phyloP scores from a whole-genome alignment of 345 rosid genomes.

The Carallia brachiata region DNA sequence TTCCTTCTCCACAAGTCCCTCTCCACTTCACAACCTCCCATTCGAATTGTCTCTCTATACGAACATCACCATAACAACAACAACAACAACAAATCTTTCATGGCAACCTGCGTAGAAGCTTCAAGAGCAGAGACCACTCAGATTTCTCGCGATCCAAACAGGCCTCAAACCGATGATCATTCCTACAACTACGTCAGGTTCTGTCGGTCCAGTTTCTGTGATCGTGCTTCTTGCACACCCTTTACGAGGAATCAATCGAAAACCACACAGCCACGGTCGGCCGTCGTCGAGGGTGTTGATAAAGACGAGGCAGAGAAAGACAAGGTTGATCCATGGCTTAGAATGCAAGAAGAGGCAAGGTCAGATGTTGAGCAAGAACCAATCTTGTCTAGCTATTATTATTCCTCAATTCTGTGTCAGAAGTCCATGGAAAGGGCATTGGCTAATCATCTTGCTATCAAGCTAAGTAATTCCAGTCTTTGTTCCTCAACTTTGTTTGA shows the following conservation, averaged over 20 bases:
- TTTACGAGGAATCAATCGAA: slow-evolving; percentile 29
- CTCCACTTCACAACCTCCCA: slow-evolving; percentile 8
- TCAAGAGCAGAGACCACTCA: slow-evolving; percentile 40
- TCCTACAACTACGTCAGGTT: slow-evolving; percentile 32
- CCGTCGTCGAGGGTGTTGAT: slow-evolving; percentile 18
- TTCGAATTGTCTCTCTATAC: slow-evolving; percentile 5
- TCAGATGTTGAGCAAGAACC: slow-evolving; percentile 65
- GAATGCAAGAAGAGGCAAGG: slow-evolving; percentile 61
- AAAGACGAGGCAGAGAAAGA: slow-evolving; percentile 27
- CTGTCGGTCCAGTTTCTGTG: slow-evolving; percentile 39
- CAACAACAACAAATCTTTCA: slow-evolving; percentile 10
- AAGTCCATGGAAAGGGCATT: slow-evolving; percentile 59
- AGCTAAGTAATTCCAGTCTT: slow-evolving; percentile 60
- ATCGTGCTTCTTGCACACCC: slow-evolving; percentile 31
- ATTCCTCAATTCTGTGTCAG: slow-evolving; percentile 56
- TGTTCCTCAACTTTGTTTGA: slow-evolving; percentile 56
- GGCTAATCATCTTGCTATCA: slow-evolving; percentile 66
- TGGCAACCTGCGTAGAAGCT: slow-evolving; percentile 77
- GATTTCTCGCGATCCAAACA: slow-evolving; percentile 43
- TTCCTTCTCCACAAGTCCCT: slow-evolving; percentile 6
- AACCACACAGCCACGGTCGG: slow-evolving; percentile 30
- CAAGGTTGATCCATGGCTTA: slow-evolving; percentile 44
- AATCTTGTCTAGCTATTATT: slow-evolving; percentile 61
- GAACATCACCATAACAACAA: neutral
- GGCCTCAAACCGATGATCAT: slow-evolving; percentile 38